Base-by-base conservation (phyloP, 306 rosid species). In the Gleditsia sinensis region DNA sequence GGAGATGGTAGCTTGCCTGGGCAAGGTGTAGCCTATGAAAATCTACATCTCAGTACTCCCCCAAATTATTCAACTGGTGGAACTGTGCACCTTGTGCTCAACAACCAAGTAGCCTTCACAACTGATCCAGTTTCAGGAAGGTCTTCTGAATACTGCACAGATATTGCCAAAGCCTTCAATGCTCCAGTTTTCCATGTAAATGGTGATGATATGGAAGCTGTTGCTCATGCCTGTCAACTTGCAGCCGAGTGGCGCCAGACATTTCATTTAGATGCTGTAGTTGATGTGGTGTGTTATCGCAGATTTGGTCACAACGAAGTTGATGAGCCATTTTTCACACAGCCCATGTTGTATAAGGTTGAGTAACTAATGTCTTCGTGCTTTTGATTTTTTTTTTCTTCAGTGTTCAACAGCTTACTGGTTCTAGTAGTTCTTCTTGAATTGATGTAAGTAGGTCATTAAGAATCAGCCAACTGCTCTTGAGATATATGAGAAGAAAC, bases 171-270 rank as follows among this genome's bases (percentile, higher is more conserved):
- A 82, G 97, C 98, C 55, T 78, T 93, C 67, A 82, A 89, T 81
- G 90, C 83, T 62, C 98, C 98, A 48, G 91, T 93, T 70, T 89
- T 93, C 57, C 97, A 91, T 69, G 98, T 93, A 28, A 91, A 93
- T 57, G 97, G 86, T 33, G 97, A 93, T 79, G 97, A 93, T 69
- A 82, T 93, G 85, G 98, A 93, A 58, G 98, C 98, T 28, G 97
- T 91, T 67, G 96, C 88, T 77, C 97, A 89, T 75, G 97, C 85
- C 16, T 91, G 89, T 78, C 92, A 89, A 82, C 92, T 93, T 72
- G 98, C 98, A 43, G 97, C 97, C 13, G 98, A 91, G 87, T 93
- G 98, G 98, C 92, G 97, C 73, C 98, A 93, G 81, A 89, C 85
- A 53, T 93, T 93, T 86, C 97, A 91, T 85, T 89, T 96, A 7